Conservation (phyloP, 352 stramenopile genomes). For the Plasmopara halstedii region DNA sequence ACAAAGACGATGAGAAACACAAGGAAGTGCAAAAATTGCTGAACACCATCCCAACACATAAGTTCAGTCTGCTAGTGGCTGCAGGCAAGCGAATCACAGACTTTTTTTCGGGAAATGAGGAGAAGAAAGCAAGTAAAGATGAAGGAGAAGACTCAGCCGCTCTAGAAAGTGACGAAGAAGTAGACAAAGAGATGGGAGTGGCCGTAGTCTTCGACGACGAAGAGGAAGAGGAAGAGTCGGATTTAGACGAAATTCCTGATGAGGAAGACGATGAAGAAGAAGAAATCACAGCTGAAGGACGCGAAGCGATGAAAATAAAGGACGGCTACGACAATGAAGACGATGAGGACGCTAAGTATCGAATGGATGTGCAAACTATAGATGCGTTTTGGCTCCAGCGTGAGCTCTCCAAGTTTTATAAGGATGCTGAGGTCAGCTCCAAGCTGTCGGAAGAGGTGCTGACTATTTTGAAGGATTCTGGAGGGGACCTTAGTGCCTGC, state of each 20-base stretch:
- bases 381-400: slow-evolving; percentile 98
- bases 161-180: slow-evolving; percentile 30
- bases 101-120: slow-evolving; percentile 45
- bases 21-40: slow-evolving; percentile 82
- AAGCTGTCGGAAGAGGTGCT: slow-evolving; percentile 91
- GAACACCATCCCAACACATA: slow-evolving; percentile 59
- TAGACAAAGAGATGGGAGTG: slow-evolving; percentile 98
- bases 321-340: slow-evolving; percentile 59
- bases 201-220: slow-evolving; percentile 98
- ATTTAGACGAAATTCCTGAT: slow-evolving; percentile 86
- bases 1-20: slow-evolving; percentile 80
- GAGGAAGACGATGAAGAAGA: slow-evolving; percentile 55
- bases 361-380: slow-evolving; percentile 93
- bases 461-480: slow-evolving; percentile 57
- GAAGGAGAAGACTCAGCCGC: slow-evolving; percentile 7
- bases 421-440: slow-evolving; percentile 91
- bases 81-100: slow-evolving; percentile 86
- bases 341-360: slow-evolving; percentile 54
- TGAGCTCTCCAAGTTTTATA: slow-evolving; percentile 93
- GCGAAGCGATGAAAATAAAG: slow-evolving; percentile 69
- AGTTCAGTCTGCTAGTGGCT: slow-evolving; percentile 79
- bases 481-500: slow-evolving; percentile 75
- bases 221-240: slow-evolving; percentile 92
- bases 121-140: slow-evolving; percentile 21
- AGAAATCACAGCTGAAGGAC: slow-evolving; percentile 4